Percentiles rank a stretch among this genome's conserved stretches.
Evolutionary conservation across 1,139 yeast genomes (phyloP).

Genomic region (Yamadazyma sp.): DNA sequence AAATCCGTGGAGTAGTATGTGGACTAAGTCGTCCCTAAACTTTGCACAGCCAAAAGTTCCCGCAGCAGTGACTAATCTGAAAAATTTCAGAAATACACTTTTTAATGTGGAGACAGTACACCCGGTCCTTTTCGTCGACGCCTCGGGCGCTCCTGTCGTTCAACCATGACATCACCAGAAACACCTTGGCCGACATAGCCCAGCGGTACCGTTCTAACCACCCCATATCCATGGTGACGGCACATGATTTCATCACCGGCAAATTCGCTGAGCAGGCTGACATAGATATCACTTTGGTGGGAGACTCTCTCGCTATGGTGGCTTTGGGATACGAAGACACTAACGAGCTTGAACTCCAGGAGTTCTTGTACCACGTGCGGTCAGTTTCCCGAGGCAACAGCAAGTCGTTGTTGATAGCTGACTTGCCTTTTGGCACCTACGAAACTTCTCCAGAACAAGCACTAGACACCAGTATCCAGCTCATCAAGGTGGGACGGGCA

Average conservation of each 20-base stretch:
- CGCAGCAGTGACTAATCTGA: not conserved
- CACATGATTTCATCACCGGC: slow-evolving; percentile 83
- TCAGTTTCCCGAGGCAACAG: slow-evolving; percentile 75
- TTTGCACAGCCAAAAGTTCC: no score
- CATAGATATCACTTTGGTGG: slow-evolving; percentile 74
- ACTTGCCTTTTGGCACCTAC: slow-evolving; percentile 85
- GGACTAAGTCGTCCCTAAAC: no score
- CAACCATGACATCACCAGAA: slow-evolving; percentile 17
- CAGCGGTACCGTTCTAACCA: slow-evolving; percentile 36
- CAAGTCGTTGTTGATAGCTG: slow-evolving; percentile 73
- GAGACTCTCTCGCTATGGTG: slow-evolving; percentile 94
- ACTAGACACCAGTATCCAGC: slow-evolving; percentile 55
- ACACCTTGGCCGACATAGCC: slow-evolving; percentile 44
- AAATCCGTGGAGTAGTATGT: no score
- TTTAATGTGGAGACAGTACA: not conserved
- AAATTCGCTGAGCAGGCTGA: slow-evolving; percentile 67
- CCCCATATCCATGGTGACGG: slow-evolving; percentile 80
- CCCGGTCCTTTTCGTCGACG: slow-evolving; percentile 5
- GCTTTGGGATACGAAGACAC: slow-evolving; percentile 82
- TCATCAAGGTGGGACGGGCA: slow-evolving; percentile 64
- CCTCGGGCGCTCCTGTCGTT: slow-evolving; percentile 10
- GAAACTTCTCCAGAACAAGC: slow-evolving; percentile 71
- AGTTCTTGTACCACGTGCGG: slow-evolving; percentile 71
- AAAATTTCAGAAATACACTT: not conserved
- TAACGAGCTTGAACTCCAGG: slow-evolving; percentile 72